Evolutionary conservation across 768 basidiomycete species (phyloP), one percentile per base, ranked within the genome.

Genomic region (Lyophyllum decastes): DNA sequence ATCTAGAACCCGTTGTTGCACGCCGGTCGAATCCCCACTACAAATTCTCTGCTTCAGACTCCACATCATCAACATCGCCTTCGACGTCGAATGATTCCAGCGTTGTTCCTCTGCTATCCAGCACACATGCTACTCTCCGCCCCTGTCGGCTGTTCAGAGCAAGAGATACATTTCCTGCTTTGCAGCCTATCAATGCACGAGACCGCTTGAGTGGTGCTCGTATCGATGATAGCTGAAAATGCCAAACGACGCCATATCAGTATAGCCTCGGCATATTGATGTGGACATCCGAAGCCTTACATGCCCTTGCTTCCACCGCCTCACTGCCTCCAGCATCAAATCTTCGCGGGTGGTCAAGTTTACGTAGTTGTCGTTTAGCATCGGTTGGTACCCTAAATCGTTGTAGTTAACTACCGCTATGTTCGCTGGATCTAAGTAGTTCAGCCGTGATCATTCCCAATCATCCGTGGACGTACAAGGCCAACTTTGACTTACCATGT

Each of bases 71-170:
- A 62, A 72, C 83, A 61, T 86, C 85, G 54, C 80, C 87, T 76
- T 90, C 91, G 74, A 93, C 77, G 78, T 93, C 91, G 65, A 92
- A 76, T 45, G 87, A 79, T 74, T 93, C 89, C 79, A 93, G 68
- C 57, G 72, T 75, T 61, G 75, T 78, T 61, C 89, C 90, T 53
- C 77, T 76, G 57, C 71, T 73, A 69, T 89, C 89, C 68, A 92
- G 70, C 55, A 92, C 81, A 70, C 91, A 90, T 6, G 84, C 89
- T 51, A 92, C 86, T 65, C 89, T 77, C 66, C 91, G 85, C 54
- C 89, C 89, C 9, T 72, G 76, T 69, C 87, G 78, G 61, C 92
- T 91, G 68, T 94, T 94, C 68, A 91, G 78, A 52, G 88, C 84
- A 64, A 92, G 72, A 52, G 78, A 80, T 55, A 85, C 82, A 25